phyloP scores from a whole-genome alignment of 441 rosid genomes.

The Erodium trifolium region DNA sequence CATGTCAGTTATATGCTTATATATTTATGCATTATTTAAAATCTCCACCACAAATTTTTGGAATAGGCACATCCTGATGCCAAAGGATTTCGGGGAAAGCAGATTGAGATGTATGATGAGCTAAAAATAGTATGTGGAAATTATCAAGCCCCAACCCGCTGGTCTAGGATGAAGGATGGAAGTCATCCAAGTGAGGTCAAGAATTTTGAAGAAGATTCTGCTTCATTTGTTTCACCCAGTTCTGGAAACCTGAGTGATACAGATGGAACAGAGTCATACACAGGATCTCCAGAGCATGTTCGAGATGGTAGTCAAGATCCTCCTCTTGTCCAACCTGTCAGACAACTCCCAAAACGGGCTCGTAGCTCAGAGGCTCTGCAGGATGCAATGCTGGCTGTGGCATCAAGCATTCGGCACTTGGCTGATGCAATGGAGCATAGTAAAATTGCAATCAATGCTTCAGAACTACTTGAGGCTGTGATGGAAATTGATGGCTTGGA shows the following conservation, averaged over 20 bases:
- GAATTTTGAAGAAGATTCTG: slow-evolving; percentile 61
- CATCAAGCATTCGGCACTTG: slow-evolving; percentile 57
- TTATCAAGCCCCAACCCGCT: slow-evolving; percentile 60
- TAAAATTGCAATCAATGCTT: slow-evolving; percentile 39
- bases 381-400: slow-evolving; percentile 64
- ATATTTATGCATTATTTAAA: neutral
- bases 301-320: slow-evolving; percentile 54
- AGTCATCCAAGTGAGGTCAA: slow-evolving; percentile 31
- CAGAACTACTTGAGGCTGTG: slow-evolving; percentile 63
- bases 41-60: slow-evolving; percentile 12
- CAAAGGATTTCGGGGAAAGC: slow-evolving; percentile 66
- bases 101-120: slow-evolving; percentile 82
- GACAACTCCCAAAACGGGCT: slow-evolving; percentile 47
- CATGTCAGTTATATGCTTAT: neutral
- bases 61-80: slow-evolving; percentile 67
- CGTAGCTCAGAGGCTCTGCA: slow-evolving; percentile 50
- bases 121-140: slow-evolving; percentile 76
- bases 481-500: slow-evolving; percentile 79
- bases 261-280: slow-evolving; percentile 72
- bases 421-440: slow-evolving; percentile 67
- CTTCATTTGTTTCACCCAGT: slow-evolving; percentile 50
- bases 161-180: slow-evolving; percentile 59
- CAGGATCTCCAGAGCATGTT: slow-evolving; percentile 39
- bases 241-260: slow-evolving; percentile 59
- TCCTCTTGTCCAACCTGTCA: slow-evolving; percentile 44